phyloP scores from a whole-genome alignment of 2,329 filamentous ascomycete genomes.

The Ascochyta pisi region DNA sequence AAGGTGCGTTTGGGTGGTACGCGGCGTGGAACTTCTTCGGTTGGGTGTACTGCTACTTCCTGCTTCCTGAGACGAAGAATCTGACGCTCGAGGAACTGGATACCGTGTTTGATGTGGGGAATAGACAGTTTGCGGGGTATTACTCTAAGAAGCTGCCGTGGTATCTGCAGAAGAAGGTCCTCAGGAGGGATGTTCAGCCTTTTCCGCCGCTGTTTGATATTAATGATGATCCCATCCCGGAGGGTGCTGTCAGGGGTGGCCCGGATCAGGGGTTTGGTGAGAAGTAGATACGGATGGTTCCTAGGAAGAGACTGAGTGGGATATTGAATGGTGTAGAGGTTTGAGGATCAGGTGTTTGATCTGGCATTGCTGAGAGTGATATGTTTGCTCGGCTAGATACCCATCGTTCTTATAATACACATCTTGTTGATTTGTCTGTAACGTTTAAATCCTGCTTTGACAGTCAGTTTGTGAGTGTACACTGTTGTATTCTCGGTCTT shows the following conservation, averaged over 20 bases:
- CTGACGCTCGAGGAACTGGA: conserved; percentile 42
- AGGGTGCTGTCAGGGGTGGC: conserved; percentile 5
- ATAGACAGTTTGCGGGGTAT: conserved; percentile 30
- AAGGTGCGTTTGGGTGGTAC: conserved; percentile 64
- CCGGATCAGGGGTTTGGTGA: conserved; percentile 3
- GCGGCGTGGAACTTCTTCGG: conserved; percentile 63
- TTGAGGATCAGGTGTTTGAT: not conserved
- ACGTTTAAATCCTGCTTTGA: no score
- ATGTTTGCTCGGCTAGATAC: not conserved
- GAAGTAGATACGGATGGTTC: not conserved
- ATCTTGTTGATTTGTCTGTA: not conserved
- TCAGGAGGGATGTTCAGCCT: conserved; percentile 38
- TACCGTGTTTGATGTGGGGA: conserved; percentile 41
- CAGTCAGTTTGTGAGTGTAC: no score
- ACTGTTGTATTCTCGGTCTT: no score
- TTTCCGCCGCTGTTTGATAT: conserved; percentile 36
- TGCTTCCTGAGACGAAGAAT: conserved; percentile 42
- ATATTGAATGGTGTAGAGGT: no score
- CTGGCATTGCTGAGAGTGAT: not conserved
- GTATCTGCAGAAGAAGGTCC: conserved; percentile 46
- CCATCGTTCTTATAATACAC: not conserved
- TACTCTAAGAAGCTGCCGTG: conserved; percentile 45
- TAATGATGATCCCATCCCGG: conserved; percentile 21
- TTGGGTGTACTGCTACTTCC: conserved; percentile 51
- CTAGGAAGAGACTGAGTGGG: no score